Conservation (phyloP, 208 protist species). For the Naegleria lovaniensis region DNA sequence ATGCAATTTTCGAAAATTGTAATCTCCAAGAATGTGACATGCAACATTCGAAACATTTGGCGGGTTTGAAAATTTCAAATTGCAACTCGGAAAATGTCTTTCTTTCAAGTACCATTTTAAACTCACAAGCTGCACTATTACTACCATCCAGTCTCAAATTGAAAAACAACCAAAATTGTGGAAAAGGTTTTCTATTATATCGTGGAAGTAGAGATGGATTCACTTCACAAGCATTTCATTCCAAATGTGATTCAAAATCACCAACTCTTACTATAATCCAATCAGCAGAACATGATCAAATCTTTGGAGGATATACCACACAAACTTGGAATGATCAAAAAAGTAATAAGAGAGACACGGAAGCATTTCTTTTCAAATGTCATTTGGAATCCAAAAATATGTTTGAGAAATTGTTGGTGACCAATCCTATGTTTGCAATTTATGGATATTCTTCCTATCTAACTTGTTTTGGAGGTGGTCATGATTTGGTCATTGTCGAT, state of each 20-base stretch:
- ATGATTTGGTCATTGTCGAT: neutral
- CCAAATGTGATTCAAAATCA: neutral
- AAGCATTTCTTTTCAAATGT: too few species aligned
- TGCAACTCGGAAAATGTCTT: too few species aligned
- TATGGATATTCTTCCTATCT: neutral
- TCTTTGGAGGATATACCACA: slow-evolving; percentile 25
- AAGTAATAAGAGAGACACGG: too few species aligned
- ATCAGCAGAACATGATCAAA: neutral
- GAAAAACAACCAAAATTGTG: too few species aligned
- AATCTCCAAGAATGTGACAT: too few species aligned
- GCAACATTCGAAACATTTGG: too few species aligned
- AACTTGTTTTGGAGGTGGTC: neutral
- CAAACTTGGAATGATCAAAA: neutral
- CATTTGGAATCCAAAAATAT: too few species aligned
- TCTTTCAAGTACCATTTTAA: too few species aligned
- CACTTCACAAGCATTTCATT: neutral
- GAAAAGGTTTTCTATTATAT: neutral
- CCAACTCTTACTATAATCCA: slow-evolving; percentile 13
- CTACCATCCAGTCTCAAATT: too few species aligned
- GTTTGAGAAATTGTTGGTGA: too few species aligned
- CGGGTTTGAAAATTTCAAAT: too few species aligned
- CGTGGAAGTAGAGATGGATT: slow-evolving; percentile 11
- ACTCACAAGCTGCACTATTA: too few species aligned
- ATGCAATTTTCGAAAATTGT: neutral
- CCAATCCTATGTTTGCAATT: neutral